Conservation (phyloP, 345 rosid genomes). For the Ceriops zippeliana region DNA sequence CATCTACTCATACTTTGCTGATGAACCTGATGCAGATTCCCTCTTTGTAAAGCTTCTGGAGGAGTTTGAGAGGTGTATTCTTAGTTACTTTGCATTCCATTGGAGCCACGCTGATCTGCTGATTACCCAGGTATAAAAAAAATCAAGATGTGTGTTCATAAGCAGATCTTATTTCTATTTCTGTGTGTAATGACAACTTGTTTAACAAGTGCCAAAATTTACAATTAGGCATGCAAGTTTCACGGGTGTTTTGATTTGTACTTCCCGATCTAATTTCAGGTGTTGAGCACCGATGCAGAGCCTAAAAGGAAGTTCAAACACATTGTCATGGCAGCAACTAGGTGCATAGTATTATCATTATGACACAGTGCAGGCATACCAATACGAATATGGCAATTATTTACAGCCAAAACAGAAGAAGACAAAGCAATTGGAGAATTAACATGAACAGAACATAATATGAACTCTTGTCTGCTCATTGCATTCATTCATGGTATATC, state of each 20-base stretch:
- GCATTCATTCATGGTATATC: no score
- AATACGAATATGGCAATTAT: no score
- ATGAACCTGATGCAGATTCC: constrained; percentile 51
- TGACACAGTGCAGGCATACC: neutral
- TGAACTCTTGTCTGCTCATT: no score
- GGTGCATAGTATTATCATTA: constrained; percentile 30
- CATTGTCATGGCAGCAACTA: constrained; percentile 82
- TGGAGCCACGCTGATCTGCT: constrained; percentile 67
- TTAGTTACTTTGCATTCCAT: constrained; percentile 78
- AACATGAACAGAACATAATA: no score
- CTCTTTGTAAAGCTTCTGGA: constrained; percentile 57
- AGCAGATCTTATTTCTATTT: neutral
- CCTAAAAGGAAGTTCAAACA: constrained; percentile 58
- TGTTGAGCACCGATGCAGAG: constrained; percentile 49
- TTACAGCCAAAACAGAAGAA: no score
- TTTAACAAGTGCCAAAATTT: no score
- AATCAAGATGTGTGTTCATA: neutral
- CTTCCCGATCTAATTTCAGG: constrained; percentile 31
- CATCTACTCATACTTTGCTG: constrained; percentile 46
- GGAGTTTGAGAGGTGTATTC: constrained; percentile 79
- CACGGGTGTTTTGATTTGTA: neutral
- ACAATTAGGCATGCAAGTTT: neutral
- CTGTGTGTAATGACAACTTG: no score
- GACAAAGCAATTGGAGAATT: no score
- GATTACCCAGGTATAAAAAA: constrained; percentile 50